phyloP scores from a whole-genome alignment of 148 eudicot genomes.

The Spergularia marina region DNA sequence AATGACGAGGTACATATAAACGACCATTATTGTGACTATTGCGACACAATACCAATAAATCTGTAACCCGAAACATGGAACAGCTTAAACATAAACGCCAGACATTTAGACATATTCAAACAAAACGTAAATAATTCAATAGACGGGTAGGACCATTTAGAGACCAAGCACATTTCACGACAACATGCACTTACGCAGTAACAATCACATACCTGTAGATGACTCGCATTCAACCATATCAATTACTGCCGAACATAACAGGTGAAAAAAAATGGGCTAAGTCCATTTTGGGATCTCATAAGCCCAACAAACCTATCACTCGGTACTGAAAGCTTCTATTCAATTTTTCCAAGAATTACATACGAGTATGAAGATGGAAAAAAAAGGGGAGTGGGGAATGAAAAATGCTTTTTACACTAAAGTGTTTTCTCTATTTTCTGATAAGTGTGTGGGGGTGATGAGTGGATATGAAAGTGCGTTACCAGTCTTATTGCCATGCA shows the following conservation, averaged over 20 bases:
- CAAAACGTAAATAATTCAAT: too few relatives aligned
- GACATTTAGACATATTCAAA: too few relatives aligned
- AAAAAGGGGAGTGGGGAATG: background rate
- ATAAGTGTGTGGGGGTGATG: background rate
- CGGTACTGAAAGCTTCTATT: conserved; percentile 11
- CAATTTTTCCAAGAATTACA: conserved; percentile 32
- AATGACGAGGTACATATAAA: too few relatives aligned
- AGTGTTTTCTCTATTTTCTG: background rate
- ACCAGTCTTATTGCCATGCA: conserved; percentile 62
- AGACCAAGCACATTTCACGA: background rate
- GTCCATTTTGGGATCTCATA: conserved; percentile 13
- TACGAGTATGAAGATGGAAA: conserved; percentile 20
- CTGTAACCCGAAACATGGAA: too few relatives aligned
- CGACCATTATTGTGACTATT: too few relatives aligned
- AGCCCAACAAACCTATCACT: conserved; percentile 24
- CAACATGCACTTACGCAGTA: background rate
- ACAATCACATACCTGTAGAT: background rate
- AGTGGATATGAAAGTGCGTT: background rate
- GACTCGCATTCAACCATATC: background rate
- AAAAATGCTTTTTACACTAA: background rate
- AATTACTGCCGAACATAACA: background rate
- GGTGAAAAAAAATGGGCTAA: background rate
- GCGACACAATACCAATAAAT: too few relatives aligned
- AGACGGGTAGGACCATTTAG: too few relatives aligned
- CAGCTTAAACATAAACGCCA: too few relatives aligned